Percentiles rank a stretch among this genome's conserved stretches.
Evolutionary conservation across 2,329 filamentous ascomycete species (phyloP).

Genomic region (Waltergamsia citrina): DNA sequence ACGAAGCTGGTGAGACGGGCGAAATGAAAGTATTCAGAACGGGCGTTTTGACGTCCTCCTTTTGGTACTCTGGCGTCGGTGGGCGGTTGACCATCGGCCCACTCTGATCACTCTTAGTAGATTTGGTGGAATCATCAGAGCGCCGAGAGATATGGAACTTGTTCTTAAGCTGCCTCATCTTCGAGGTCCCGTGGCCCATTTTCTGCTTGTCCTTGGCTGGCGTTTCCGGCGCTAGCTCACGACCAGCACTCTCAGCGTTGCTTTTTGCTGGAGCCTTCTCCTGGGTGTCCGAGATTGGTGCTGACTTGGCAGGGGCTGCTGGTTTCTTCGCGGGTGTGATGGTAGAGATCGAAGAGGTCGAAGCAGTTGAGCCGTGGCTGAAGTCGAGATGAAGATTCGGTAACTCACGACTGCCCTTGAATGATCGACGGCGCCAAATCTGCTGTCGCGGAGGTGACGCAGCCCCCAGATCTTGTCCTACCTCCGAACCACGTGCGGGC

Average conservation of each 20-base stretch:
- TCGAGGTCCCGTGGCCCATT: slow-evolving; percentile 24
- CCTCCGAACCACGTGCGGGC: not conserved
- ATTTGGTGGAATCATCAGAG: slow-evolving; percentile 11
- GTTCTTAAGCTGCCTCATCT: slow-evolving; percentile 18
- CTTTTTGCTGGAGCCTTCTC: not conserved
- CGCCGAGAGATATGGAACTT: slow-evolving; percentile 14
- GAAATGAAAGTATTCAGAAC: slow-evolving; percentile 25
- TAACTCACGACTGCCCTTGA: slow-evolving; percentile 35
- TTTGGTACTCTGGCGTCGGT: slow-evolving; percentile 39
- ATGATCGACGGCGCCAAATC: slow-evolving; percentile 40
- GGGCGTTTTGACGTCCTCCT: slow-evolving; percentile 28
- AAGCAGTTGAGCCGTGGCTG: slow-evolving; percentile 41
- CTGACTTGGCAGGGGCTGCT: slow-evolving; percentile 6
- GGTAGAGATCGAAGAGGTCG: slow-evolving; percentile 12
- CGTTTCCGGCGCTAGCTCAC: slow-evolving; percentile 5
- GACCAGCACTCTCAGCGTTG: slow-evolving; percentile 1
- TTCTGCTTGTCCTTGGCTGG: slow-evolving; percentile 9
- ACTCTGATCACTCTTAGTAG: not conserved
- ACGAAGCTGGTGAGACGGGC: slow-evolving; percentile 34
- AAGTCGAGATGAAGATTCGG: slow-evolving; percentile 36
- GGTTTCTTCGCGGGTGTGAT: slow-evolving; percentile 5
- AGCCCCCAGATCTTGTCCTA: slow-evolving; percentile 9
- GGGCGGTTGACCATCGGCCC: slow-evolving; percentile 18
- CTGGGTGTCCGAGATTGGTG: not conserved
- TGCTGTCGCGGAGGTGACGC: slow-evolving; percentile 20